phyloP scores from a whole-genome alignment of 176 grass and related monocot genomes.

The Dendrocalamus sinicus region DNA sequence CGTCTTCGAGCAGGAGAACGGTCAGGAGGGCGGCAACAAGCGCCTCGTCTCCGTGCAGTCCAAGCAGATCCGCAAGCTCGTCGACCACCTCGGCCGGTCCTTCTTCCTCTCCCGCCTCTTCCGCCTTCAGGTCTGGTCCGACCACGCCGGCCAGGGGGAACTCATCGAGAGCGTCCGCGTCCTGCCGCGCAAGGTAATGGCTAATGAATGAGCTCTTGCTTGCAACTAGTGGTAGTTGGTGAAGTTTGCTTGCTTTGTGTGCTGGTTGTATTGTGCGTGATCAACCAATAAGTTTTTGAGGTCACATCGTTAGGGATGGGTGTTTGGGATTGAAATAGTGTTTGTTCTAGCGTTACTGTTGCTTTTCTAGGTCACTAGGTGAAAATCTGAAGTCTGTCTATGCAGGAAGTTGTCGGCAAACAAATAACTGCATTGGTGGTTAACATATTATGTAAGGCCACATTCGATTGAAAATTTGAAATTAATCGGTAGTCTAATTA shows the following conservation, averaged over 20 bases:
- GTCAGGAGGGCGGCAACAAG: constrained; percentile 83
- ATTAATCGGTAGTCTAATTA: neutral
- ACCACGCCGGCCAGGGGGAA: constrained; percentile 59
- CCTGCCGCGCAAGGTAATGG: constrained; percentile 75
- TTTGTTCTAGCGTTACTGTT: neutral
- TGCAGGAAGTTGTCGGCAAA: neutral
- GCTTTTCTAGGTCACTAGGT: neutral
- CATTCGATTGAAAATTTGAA: neutral
- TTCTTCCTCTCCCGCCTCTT: constrained; percentile 95
- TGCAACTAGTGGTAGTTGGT: neutral
- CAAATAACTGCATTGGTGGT: neutral
- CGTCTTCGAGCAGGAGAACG: constrained; percentile 91
- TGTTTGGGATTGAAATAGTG: constrained; percentile 3
- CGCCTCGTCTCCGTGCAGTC: constrained; percentile 76
- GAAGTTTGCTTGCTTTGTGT: neutral
- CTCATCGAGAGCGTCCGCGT: constrained; percentile 88
- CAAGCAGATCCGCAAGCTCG: constrained; percentile 97
- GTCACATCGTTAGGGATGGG: neutral
- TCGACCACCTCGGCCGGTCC: constrained; percentile 85
- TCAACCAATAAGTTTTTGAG: neutral
- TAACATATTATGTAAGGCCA: neutral
- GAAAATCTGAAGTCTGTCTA: neutral
- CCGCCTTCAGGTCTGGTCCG: constrained; percentile 79
- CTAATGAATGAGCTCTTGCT: constrained; percentile 8
- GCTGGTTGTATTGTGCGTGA: neutral